Base-by-base conservation (phyloP, 2,329 filamentous ascomycete species). In the Pseudogymnoascus sp. region DNA sequence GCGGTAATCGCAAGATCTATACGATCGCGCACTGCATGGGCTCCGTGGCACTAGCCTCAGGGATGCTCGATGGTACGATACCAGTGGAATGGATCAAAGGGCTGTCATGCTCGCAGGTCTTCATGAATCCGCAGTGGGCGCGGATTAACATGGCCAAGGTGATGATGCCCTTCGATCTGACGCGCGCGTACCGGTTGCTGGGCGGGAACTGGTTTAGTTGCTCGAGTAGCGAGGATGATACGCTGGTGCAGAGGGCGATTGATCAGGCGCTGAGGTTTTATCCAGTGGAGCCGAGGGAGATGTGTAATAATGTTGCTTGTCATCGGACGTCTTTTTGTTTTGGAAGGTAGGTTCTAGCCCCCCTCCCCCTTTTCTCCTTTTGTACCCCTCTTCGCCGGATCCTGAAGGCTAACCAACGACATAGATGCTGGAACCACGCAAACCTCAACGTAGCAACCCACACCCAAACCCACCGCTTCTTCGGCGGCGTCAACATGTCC, bases 361-460 rank as follows among this genome's bases (percentile, higher is more conserved):
- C 48, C 37, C 28, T 10, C 19, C 23, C 60, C 37, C 14, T 21
- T 16, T 34, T 1, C 31, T 5, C 45, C 4, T 5, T 41, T 21
- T 10, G n/a, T 62, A 4, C 34, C 61, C 19, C 3, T 34, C 2
- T 4, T 34, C n/a, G 6, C 16, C 11, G 7, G 16, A 41, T n/a
- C 10, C 41, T 7, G 10, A 10, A 1, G 3, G n/a, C 36, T 62
- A 34, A 62, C 63, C 28, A 23, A 10, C 8, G 28, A 14, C 25
- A 41, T 31, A 72, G 77, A 28, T 72, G 77, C 74, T 90, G 85
- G 85, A 85, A 81, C 70, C 86, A 89, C 73, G 72, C 69, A 3
- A 88, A 89, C 72, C 79, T 89, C 31, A 88, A 88, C 75, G 83
- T 84, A 74, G 84, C 81, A 2, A 89, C 86, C 1, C 86, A 89